Conservation (phyloP, 176 grass and related monocot species). For the Musa schizocarpa region DNA sequence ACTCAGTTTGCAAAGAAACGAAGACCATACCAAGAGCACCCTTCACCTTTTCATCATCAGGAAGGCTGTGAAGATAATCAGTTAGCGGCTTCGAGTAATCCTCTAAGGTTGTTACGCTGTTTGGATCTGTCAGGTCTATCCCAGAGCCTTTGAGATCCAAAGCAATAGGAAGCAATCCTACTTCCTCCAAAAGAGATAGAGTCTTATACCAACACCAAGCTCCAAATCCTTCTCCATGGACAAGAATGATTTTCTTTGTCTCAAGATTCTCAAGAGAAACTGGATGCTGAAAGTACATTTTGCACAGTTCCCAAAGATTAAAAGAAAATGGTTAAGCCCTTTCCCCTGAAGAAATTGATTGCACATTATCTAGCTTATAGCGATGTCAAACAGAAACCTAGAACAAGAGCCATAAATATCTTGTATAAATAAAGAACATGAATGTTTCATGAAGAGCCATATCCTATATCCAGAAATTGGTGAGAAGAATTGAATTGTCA, state of each 20-base stretch:
- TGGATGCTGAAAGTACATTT: slow-evolving; percentile 37
- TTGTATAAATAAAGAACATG: background rate
- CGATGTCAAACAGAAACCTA: background rate
- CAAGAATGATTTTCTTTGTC: slow-evolving; percentile 87
- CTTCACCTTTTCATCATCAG: slow-evolving; percentile 35
- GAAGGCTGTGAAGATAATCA: slow-evolving; percentile 60
- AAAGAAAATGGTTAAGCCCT: slow-evolving; percentile 1
- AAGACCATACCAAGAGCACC: background rate
- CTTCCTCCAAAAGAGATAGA: slow-evolving; percentile 84
- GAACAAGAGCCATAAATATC: background rate
- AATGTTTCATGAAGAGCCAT: too few relatives aligned
- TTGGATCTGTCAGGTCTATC: slow-evolving; percentile 73
- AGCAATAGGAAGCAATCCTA: slow-evolving; percentile 68
- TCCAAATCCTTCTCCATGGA: slow-evolving; percentile 98
- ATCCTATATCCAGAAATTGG: too few relatives aligned
- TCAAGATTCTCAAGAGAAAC: slow-evolving; percentile 75
- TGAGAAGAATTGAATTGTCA: background rate
- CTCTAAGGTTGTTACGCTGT: slow-evolving; percentile 64
- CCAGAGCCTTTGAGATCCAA: slow-evolving; percentile 87
- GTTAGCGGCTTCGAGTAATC: slow-evolving; percentile 82
- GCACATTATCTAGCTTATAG: background rate
- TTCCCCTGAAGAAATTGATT: background rate
- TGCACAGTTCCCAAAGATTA: background rate
- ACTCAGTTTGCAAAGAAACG: background rate
- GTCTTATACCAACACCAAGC: slow-evolving; percentile 99